A percentile compares a stretch with the other conserved stretches of the same genome.
Conservation (phyloP, 2,329 filamentous ascomycete genomes). For the Colletotrichum truncatum region DNA sequence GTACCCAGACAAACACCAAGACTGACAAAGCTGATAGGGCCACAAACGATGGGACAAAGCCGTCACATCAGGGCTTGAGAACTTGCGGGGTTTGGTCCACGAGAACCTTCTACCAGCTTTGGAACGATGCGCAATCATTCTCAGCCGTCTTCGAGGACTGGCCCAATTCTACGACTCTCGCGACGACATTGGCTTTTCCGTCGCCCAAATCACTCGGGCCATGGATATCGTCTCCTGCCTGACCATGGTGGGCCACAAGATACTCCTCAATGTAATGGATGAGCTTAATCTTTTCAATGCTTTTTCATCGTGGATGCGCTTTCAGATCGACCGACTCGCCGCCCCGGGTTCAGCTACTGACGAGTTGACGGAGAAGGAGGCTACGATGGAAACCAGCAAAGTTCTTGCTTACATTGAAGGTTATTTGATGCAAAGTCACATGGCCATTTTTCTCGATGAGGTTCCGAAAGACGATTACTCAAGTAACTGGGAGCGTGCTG, state of each 20-base stretch:
- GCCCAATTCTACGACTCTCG: conserved; percentile 79
- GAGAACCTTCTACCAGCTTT: conserved; percentile 90
- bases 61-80: conserved; percentile 79
- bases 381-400: conserved; percentile 76
- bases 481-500: conserved; percentile 52
- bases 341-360: conserved; percentile 69
- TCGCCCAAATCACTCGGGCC: conserved; percentile 68
- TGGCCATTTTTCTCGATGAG: conserved; percentile 68
- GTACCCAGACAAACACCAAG: conserved; percentile 17
- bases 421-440: conserved; percentile 72
- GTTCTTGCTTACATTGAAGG: conserved; percentile 82
- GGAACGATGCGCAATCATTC: conserved; percentile 82
- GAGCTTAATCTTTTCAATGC: conserved; percentile 81
- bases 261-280: conserved; percentile 75
- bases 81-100: conserved; percentile 80
- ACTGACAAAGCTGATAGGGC: conserved; percentile 61
- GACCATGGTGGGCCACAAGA: conserved; percentile 77
- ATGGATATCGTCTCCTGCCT: conserved; percentile 79
- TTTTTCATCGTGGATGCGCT: conserved; percentile 86
- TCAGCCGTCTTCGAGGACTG: conserved; percentile 84
- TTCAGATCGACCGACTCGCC: conserved; percentile 82
- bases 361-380: conserved; percentile 81
- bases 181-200: conserved; percentile 73
- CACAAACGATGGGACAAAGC: conserved; percentile 97
- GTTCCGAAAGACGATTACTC: conserved; percentile 60